Evolutionary conservation across 2,329 filamentous ascomycete species (phyloP).

Genomic region (Xylaria sp.): DNA sequence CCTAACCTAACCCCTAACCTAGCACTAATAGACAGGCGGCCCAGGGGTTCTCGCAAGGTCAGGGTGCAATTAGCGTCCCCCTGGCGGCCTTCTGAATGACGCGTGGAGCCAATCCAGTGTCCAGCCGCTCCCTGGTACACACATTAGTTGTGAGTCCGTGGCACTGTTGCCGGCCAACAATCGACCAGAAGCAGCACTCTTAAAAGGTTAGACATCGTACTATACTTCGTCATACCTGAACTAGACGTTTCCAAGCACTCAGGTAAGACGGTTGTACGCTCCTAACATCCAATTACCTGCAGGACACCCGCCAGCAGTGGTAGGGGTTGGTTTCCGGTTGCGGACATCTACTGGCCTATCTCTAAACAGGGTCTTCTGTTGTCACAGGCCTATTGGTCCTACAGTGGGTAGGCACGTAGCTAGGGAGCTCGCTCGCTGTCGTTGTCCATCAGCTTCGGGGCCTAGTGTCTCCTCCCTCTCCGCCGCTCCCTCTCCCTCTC

Average conservation of each 20-base stretch:
- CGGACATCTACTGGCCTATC: constrained; percentile 17
- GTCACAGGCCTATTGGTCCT: constrained; percentile 33
- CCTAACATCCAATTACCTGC: constrained; percentile 20
- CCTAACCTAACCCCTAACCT: neutral
- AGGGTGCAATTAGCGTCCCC: constrained; percentile 11
- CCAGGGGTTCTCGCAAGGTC: neutral
- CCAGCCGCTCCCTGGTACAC: constrained; percentile 12
- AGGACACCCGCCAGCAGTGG: constrained; percentile 2
- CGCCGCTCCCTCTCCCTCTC: neutral
- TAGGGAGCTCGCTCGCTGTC: constrained; percentile 4
- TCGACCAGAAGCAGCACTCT: constrained; percentile 16
- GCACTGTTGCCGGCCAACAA: constrained; percentile 22
- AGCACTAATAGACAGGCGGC: neutral
- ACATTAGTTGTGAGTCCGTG: constrained; percentile 19
- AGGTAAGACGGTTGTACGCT: constrained; percentile 20
- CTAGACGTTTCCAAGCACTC: constrained; percentile 18
- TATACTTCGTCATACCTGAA: constrained; percentile 18
- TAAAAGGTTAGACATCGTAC: constrained; percentile 11
- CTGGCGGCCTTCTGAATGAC: constrained; percentile 20
- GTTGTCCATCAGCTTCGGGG: constrained; percentile 9
- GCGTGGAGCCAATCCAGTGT: constrained; percentile 25
- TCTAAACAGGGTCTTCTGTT: constrained; percentile 29
- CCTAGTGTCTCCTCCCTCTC: neutral
- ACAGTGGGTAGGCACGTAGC: neutral
- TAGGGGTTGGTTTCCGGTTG: constrained; percentile 31